Base-by-base conservation (phyloP, 2,329 filamentous ascomycete species). In the Scedosporium boydii region DNA sequence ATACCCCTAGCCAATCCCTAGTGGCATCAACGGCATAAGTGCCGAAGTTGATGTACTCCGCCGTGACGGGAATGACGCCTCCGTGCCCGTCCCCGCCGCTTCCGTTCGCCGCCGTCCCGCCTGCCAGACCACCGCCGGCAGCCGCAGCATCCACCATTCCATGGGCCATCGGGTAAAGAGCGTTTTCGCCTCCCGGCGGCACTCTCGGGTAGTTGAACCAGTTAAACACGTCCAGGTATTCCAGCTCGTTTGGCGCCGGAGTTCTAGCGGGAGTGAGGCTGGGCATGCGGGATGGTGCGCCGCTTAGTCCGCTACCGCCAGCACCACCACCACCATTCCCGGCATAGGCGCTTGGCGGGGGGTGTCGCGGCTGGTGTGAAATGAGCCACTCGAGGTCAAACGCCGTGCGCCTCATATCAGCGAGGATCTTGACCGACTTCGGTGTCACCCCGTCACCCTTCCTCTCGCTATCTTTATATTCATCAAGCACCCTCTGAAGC, bases 371-470 rank as follows among this genome's bases (percentile, higher is more conserved):
- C 73, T 96, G 91, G 7, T 90, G 83, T 4, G 90, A 92, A 65
- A 96, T 96, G 38, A 96, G 78, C 67, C 96, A 91, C 70, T 96
- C 93, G 4, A 96, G 81, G 70, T 96, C 93, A 69, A 93, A 96
- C 0, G 91, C 93, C 59, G 90, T 96, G 21, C 93, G 82, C 21
- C 93, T 84, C 93, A 97, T 96, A 69, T 96, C 93, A 1, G 91
- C 89, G 1, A 96, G 77, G 61, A 96, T 96, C 70, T 87, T 89
- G 55, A 96, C 91, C 1, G 88, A 91, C 18, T 87, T 91, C 0
- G 92, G 91, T 0, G 90, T 92, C 29, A 90, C 83, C 3, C 88
- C 83, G 68, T 91, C 88, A 10, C 87, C 88, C 48, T 88, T 86
- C 7, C 85, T 82, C 73, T 93, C 88, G 64, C 87, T 90, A 66